Evolutionary conservation across 2,329 filamentous ascomycete genomes (phyloP), one percentile per base, ranked within the genome.

Genomic region (Graphilbum ipis-grandicollis): DNA sequence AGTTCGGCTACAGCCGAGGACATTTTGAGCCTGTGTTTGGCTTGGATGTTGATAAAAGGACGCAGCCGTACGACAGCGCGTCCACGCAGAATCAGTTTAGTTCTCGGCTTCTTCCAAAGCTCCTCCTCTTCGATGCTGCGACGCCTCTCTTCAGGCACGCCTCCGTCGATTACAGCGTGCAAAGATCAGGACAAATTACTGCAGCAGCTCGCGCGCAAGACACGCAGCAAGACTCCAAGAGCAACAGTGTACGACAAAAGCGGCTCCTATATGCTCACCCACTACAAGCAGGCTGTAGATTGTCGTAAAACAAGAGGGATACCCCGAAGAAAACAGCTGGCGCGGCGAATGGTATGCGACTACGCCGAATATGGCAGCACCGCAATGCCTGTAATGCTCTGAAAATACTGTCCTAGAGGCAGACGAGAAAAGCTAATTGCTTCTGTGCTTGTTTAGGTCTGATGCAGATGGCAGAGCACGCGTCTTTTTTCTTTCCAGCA

Each of bases 1-100:
- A 98, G 66, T 57, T 96, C 86, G 63, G 81, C 75, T 71, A 93
- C 79, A 60, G 82, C 75, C 55, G 83, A 79, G 57, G 79, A 75
- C 75, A 84, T 83, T 30, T 13, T 30, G 26, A 5, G 5, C 9
- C 8, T 28, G 26, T 28, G 26, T n/a, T n/a, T n/a, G n/a, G n/a
- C n/a, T n/a, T n/a, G n/a, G n/a, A n/a, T n/a, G n/a, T n/a, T n/a
- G n/a, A n/a, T n/a, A n/a, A n/a, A n/a, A n/a, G n/a, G n/a, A n/a
- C n/a, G n/a, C n/a, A n/a, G n/a, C n/a, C n/a, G n/a, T n/a, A n/a
- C 5, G 30, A 31, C 7, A 18, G 30, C 5, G 30, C 17, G 30
- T 31, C 7, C 7, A n/a, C 14, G 17, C 31, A 18, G 12, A 13
- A 7, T 19, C 14, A 18, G 9, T n/a, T n/a, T n/a, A n/a, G n/a